Conservation (phyloP, 2,329 filamentous ascomycete species). For the Camptophora hylomeconis region DNA sequence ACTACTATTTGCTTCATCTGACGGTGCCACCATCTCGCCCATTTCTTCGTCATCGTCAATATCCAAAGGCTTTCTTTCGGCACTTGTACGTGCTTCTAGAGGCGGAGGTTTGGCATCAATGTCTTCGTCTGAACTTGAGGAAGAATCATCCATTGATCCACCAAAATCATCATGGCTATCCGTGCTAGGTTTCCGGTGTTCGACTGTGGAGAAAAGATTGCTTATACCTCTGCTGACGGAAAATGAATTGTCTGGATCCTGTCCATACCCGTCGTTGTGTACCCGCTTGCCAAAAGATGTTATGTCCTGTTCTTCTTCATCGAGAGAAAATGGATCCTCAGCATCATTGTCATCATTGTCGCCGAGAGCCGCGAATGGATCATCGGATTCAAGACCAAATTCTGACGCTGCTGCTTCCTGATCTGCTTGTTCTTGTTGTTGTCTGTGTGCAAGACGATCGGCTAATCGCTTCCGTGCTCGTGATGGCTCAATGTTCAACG, state of each 20-base stretch:
- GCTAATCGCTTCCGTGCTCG: slow-evolving; percentile 81
- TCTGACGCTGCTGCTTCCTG: slow-evolving; percentile 17
- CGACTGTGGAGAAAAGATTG: slow-evolving; percentile 14
- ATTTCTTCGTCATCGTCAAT: slow-evolving; percentile 40
- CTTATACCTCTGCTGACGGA: slow-evolving; percentile 15
- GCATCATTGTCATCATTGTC: slow-evolving; percentile 25
- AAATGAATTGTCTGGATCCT: slow-evolving; percentile 19
- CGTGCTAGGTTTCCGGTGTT: too few species aligned
- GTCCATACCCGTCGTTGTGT: too few species aligned
- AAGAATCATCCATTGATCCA: slow-evolving; percentile 15
- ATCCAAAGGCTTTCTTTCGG: slow-evolving; percentile 41
- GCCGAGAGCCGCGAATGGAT: slow-evolving; percentile 22
- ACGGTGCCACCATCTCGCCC: slow-evolving; percentile 34
- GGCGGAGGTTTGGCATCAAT: slow-evolving; percentile 12
- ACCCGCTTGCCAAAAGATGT: slow-evolving; percentile 17
- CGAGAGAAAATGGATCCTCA: slow-evolving; percentile 17
- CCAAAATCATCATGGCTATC: slow-evolving; percentile 15
- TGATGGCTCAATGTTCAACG: slow-evolving; percentile 74
- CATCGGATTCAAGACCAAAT: slow-evolving; percentile 18
- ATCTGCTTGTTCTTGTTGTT: slow-evolving; percentile 39
- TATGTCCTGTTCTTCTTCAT: slow-evolving; percentile 19
- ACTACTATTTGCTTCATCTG: slow-evolving; percentile 17
- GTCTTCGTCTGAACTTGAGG: slow-evolving; percentile 16
- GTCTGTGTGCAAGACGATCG: slow-evolving; percentile 66
- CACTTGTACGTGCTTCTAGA: slow-evolving; percentile 24